Conservation (phyloP, 345 rosid genomes). For the Reutealis trisperma region DNA sequence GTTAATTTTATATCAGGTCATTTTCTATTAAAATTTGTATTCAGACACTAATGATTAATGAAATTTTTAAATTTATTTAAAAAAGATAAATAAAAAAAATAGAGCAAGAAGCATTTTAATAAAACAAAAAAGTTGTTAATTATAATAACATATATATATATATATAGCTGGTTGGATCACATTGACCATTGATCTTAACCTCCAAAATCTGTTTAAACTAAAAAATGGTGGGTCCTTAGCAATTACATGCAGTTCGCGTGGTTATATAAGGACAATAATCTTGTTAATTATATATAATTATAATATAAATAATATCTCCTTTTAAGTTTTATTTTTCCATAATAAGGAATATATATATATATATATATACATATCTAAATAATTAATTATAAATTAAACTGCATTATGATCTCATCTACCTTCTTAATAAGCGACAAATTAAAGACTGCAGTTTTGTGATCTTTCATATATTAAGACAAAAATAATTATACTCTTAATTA, state of each 20-base stretch:
- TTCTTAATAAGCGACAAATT: background rate
- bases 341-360: background rate
- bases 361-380: too few relatives aligned
- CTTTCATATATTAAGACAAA: background rate
- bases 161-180: background rate
- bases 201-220: background rate
- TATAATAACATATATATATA: too few relatives aligned
- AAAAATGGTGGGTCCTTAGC: background rate
- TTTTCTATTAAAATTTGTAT: too few relatives aligned
- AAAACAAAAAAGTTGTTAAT: too few relatives aligned
- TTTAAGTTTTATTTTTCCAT: too few relatives aligned
- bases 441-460: background rate
- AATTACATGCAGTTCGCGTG: constrained; percentile 2
- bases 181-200: constrained; percentile 1
- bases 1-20: too few relatives aligned
- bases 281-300: too few relatives aligned
- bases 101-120: too few relatives aligned
- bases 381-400: background rate
- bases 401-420: constrained; percentile 1
- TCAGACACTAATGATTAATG: too few relatives aligned
- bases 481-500: background rate
- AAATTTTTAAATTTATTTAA: too few relatives aligned
- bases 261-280: background rate
- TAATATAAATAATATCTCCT: too few relatives aligned
- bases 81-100: too few relatives aligned